Evolutionary conservation across 2,329 filamentous ascomycete genomes (phyloP).

Genomic region (Graphilbum ipis-grandicollis): DNA sequence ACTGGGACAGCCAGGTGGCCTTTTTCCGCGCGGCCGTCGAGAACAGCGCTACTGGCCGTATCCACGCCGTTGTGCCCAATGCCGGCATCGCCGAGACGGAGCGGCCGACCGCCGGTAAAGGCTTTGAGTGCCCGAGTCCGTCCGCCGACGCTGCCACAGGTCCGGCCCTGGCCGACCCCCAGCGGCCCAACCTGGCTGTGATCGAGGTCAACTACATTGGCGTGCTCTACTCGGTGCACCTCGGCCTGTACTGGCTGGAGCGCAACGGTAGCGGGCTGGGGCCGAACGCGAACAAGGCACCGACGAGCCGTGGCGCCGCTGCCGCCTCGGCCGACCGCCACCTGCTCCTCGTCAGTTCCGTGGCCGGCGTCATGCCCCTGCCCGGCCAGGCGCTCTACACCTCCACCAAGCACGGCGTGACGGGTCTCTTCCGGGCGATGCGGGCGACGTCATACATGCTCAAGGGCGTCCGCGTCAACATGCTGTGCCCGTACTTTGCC

Average conservation of each 20-base stretch:
- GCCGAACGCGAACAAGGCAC: background rate
- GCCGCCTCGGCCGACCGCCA: slow-evolving; percentile 28
- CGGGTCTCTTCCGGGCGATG: slow-evolving; percentile 44
- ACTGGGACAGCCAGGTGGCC: slow-evolving; percentile 44
- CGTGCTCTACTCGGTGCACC: slow-evolving; percentile 44
- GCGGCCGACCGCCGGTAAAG: slow-evolving; percentile 10
- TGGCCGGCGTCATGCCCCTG: slow-evolving; percentile 32
- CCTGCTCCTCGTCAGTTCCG: slow-evolving; percentile 43
- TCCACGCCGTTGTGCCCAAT: slow-evolving; percentile 49
- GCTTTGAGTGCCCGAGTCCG: slow-evolving; percentile 29
- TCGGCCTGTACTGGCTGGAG: slow-evolving; percentile 41
- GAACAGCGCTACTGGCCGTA: slow-evolving; percentile 33
- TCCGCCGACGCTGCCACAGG: too few relatives aligned
- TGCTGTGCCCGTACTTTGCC: slow-evolving; percentile 48
- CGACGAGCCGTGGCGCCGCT: slow-evolving; percentile 6
- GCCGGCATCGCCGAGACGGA: slow-evolving; percentile 36
- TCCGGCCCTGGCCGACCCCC: slow-evolving; percentile 15
- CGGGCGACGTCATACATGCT: slow-evolving; percentile 25
- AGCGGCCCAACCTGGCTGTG: slow-evolving; percentile 31
- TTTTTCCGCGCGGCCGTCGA: slow-evolving; percentile 42
- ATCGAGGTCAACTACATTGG: slow-evolving; percentile 46
- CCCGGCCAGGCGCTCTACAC: slow-evolving; percentile 32
- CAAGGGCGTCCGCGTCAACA: slow-evolving; percentile 41
- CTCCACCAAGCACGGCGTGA: slow-evolving; percentile 45
- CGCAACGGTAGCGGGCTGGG: slow-evolving; percentile 19